Percentiles rank a stretch among this genome's conserved stretches.
Conservation (phyloP, 2,329 filamentous ascomycete genomes). For the Alternaria solani region DNA sequence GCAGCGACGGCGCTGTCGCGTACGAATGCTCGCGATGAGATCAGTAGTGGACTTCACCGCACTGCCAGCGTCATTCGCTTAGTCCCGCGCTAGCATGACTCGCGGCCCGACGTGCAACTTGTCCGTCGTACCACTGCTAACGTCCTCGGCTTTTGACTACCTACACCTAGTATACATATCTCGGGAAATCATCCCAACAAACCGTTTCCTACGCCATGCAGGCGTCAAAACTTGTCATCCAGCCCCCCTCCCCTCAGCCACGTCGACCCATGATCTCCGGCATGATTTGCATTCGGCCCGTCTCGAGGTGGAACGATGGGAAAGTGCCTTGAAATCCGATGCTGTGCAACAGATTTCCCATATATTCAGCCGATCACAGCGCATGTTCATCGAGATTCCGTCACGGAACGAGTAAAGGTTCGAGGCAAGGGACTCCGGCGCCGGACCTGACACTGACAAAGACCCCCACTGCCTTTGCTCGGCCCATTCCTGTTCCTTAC, state of each 20-base stretch:
- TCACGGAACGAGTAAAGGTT: background rate
- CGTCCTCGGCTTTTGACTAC: constrained; percentile 8
- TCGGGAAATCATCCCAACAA: background rate
- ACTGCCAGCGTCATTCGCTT: constrained; percentile 21
- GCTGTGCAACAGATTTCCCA: constrained; percentile 2
- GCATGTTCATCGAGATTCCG: background rate
- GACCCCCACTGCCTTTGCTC: background rate
- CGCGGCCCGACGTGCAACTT: constrained; percentile 6
- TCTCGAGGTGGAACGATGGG: constrained; percentile 17
- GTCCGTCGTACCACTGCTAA: constrained; percentile 9
- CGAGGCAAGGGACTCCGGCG: background rate
- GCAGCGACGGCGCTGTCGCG: constrained; percentile 11
- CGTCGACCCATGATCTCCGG: background rate
- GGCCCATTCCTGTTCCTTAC: background rate
- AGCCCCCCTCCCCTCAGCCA: background rate
- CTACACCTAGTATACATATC: background rate
- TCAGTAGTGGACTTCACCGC: constrained; percentile 20
- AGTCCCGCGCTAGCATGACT: constrained; percentile 22
- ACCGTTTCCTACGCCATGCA: background rate
- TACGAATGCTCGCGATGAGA: constrained; percentile 23
- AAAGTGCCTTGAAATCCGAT: constrained; percentile 9
- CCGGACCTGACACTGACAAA: background rate
- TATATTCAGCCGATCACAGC: background rate
- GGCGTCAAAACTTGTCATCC: constrained; percentile 1
- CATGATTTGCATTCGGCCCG: constrained; percentile 2